Conservation (phyloP, 805 yeast genomes). For the Lipomyces starkeyi region DNA sequence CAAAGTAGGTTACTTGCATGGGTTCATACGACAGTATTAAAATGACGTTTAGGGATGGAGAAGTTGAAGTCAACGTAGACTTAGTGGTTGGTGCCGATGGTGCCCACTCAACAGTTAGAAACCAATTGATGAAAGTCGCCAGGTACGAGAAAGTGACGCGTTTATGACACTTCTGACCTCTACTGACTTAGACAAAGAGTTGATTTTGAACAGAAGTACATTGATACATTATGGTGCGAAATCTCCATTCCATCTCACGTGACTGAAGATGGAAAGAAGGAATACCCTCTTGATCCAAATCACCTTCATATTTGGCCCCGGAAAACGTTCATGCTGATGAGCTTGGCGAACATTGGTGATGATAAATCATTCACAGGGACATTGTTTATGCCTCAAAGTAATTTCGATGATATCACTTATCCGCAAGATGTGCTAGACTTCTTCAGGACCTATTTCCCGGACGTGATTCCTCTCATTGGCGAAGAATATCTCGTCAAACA, state of each 20-base stretch:
- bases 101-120: slow-evolving; percentile 73
- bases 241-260: slow-evolving; percentile 67
- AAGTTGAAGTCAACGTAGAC: slow-evolving; percentile 50
- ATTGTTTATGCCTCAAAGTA: slow-evolving; percentile 78
- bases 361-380: slow-evolving; percentile 92
- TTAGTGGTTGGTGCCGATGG: slow-evolving; percentile 87
- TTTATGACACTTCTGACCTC: background rate
- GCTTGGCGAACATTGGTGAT: slow-evolving; percentile 70
- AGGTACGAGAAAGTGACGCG: background rate
- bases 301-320: slow-evolving; percentile 95
- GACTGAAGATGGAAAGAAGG: slow-evolving; percentile 39
- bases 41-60: slow-evolving; percentile 19
- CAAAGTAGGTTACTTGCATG: slow-evolving; percentile 13
- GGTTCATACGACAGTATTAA: background rate
- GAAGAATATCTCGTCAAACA: slow-evolving; percentile 56
- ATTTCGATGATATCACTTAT: slow-evolving; percentile 60
- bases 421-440: slow-evolving; percentile 57
- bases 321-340: slow-evolving; percentile 83
- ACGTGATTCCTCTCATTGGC: slow-evolving; percentile 75
- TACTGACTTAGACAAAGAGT: slow-evolving; percentile 53
- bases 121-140: slow-evolving; percentile 64
- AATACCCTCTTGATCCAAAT: slow-evolving; percentile 67
- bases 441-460: slow-evolving; percentile 68
- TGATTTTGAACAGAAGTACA: slow-evolving; percentile 75
- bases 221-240: slow-evolving; percentile 84